Percentiles rank a stretch among this genome's conserved stretches.
phyloP scores from a whole-genome alignment of 2,329 filamentous ascomycete genomes.

The Fusarium agapanthi region DNA sequence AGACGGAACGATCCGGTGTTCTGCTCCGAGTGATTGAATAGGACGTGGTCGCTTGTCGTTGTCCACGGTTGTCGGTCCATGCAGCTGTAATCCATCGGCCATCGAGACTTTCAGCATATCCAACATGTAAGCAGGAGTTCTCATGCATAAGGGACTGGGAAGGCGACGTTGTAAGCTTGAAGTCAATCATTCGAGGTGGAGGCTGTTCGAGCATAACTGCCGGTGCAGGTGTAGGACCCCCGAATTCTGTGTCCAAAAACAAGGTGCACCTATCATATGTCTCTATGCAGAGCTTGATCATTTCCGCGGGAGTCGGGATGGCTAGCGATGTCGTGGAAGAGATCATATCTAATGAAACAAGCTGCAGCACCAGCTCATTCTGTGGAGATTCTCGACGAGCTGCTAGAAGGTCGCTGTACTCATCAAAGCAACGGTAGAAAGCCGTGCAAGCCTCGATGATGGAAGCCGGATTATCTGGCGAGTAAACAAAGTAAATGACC shows the following conservation, averaged over 20 bases:
- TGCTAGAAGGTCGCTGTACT: constrained; percentile 56
- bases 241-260: constrained; percentile 49
- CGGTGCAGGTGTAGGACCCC: constrained; percentile 68
- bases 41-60: constrained; percentile 75
- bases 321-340: constrained; percentile 70
- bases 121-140: constrained; percentile 82
- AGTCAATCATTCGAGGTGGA: constrained; percentile 76
- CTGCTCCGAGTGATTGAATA: constrained; percentile 73
- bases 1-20: constrained; percentile 56
- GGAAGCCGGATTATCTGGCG: constrained; percentile 67
- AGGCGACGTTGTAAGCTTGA: constrained; percentile 73
- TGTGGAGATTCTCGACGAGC: constrained; percentile 54
- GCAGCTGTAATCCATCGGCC: constrained; percentile 80
- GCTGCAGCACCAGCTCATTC: constrained; percentile 79
- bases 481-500: constrained; percentile 81
- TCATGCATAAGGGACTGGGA: constrained; percentile 79
- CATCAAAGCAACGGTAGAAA: constrained; percentile 76
- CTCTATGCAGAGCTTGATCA: constrained; percentile 73
- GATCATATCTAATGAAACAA: constrained; percentile 75
- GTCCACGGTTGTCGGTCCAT: constrained; percentile 82
- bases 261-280: constrained; percentile 79
- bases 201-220: constrained; percentile 77
- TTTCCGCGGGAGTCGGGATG: constrained; percentile 67
- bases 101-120: constrained; percentile 79
- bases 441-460: constrained; percentile 76